Evolutionary conservation across 305 asterid genomes (phyloP), one percentile per base, ranked within the genome.

Genomic region (Fraxinus sp.): DNA sequence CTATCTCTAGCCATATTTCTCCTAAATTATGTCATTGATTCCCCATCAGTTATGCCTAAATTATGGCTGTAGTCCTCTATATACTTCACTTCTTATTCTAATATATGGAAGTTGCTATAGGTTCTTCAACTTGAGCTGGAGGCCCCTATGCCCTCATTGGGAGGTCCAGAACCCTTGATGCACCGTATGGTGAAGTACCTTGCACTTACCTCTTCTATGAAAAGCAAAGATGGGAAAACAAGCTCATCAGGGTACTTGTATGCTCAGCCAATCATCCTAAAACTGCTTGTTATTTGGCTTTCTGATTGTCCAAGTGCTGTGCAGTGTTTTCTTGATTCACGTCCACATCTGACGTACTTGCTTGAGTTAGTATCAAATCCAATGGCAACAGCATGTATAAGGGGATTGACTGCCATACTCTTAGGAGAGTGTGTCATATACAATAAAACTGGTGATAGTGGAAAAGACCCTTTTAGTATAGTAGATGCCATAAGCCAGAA

Each of bases 151-250:
- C 90, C 92, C 32, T 71, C 95, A 80, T 79, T 93, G 79, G 97
- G 92, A 86, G 93, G 94, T 66, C 87, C 95, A 18, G 99, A 96
- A 88, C 97, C 97, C 66, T 85, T 95, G 84, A 86, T 96, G 91
- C 98, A 96, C 87, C 96, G 97, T 37, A 89, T 94, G 96, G 93
- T 94, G 88, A 94, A 93, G 90, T 94, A 95, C 88, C 90, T 96
- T 30, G 97, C 98, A 7, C 94, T 96, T 82, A 90, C 98, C 80
- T 93, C 98, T 78, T 91, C 99, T 77, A 87, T 85, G 89, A 92
- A 84, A 78, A 75, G 83, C 81, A 95, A 91, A 87, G 95, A 92
- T 79, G 97, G 94, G 86, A 93, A 92, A 87, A 79, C 88, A 80
- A 84, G 85, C 72, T 57, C 87, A 79, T 82, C 89, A 7, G 88